These are phyloP conservation scores for Lumnitzera racemosa DNA, from an alignment of 345 rosid genomes.

Conservation along the genomic window DNA sequence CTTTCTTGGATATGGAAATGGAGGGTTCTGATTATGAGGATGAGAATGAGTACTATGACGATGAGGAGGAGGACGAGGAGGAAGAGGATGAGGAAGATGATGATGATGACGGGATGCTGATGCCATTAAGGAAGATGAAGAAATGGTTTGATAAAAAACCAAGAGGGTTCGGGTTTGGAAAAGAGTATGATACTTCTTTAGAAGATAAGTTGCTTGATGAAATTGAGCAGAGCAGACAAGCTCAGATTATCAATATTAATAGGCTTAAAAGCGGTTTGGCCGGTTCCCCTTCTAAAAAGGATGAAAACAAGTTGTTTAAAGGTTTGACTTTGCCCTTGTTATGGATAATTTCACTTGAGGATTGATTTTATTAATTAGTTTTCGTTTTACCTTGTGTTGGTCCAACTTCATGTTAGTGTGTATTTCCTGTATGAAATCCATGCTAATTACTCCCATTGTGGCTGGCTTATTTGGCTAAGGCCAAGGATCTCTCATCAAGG, in stretches of 20 bases:
- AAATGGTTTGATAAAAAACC: constrained; percentile 70
- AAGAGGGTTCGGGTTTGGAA: constrained; percentile 68
- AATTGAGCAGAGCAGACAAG: constrained; percentile 53
- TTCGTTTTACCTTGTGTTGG: no score
- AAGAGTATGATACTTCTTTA: constrained; percentile 54
- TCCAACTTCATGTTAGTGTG: no score
- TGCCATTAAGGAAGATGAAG: constrained; percentile 54
- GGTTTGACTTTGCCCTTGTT: constrained; percentile 17
- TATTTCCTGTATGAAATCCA: no score
- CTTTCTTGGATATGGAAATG: no score
- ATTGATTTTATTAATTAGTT: no score
- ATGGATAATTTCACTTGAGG: no score
- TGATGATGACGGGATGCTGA: constrained; percentile 31
- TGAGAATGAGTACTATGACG: constrained; percentile 29
- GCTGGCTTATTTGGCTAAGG: no score
- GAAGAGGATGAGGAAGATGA: constrained; percentile 19
- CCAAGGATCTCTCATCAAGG: no score
- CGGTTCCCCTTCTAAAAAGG: constrained; percentile 23
- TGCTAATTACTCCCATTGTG: no score
- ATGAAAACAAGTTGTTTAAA: constrained; percentile 11
- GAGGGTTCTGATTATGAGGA: constrained; percentile 16
- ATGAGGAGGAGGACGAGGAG: constrained; percentile 19
- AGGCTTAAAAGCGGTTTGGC: constrained; percentile 49
- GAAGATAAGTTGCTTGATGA: constrained; percentile 82
- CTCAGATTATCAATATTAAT: constrained; percentile 61